Evolutionary conservation across 441 rosid species (phyloP).

Genomic region (Biscutella auriculata): DNA sequence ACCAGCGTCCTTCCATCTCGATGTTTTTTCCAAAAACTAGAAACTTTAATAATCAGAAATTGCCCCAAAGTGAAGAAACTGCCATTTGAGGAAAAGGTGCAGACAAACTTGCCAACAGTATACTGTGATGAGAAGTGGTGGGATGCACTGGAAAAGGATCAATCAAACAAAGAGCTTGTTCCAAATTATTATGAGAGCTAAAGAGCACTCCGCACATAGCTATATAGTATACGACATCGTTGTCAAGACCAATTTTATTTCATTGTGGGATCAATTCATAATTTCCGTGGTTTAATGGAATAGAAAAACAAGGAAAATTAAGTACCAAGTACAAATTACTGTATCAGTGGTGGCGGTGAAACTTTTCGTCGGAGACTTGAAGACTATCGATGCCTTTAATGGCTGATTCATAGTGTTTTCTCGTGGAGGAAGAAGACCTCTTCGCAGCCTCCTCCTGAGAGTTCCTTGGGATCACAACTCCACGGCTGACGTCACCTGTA

Average conservation of each 20-base stretch:
- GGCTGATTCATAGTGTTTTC: conserved; percentile 55
- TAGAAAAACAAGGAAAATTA: not conserved
- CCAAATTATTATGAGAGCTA: not conserved
- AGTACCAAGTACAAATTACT: not conserved
- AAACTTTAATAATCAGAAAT: conserved; percentile 25
- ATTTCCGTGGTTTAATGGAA: not conserved
- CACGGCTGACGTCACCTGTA: conserved; percentile 36
- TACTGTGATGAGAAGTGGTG: conserved; percentile 38
- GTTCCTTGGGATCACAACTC: conserved; percentile 13
- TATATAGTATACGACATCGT: too few relatives aligned
- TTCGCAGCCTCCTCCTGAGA: conserved; percentile 31
- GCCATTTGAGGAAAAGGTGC: conserved; percentile 14
- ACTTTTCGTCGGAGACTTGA: conserved; percentile 42
- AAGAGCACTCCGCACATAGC: not conserved
- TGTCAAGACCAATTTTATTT: too few relatives aligned
- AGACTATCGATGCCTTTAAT: conserved; percentile 64
- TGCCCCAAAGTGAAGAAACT: conserved; percentile 31
- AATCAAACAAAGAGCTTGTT: conserved; percentile 2
- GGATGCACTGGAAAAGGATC: conserved; percentile 28
- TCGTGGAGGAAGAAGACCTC: conserved; percentile 40
- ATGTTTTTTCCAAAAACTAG: conserved; percentile 22
- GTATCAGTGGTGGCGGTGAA: conserved; percentile 23
- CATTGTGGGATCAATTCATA: not conserved
- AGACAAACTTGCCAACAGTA: conserved; percentile 19
- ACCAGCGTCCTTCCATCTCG: conserved; percentile 22